Evolutionary conservation across 257 asterid genomes (phyloP), one percentile per base, ranked within the genome.

Genomic region (Datura wrightii): DNA sequence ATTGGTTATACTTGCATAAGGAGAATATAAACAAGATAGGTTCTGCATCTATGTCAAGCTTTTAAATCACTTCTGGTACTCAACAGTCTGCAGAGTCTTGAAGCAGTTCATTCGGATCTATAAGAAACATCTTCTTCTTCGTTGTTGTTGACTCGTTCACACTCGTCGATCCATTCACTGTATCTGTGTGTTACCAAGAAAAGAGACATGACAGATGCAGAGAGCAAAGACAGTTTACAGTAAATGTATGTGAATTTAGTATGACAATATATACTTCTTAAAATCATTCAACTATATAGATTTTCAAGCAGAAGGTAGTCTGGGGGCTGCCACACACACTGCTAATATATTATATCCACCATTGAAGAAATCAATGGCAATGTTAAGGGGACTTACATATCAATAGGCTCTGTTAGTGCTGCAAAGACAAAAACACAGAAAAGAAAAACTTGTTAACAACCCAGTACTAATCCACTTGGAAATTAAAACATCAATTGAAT

Each of bases 121-220:
- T 76, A 76, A 8, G 82, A 86, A 6, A 84, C 94, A 14, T 88
- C 99, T 11, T 94, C 99, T 1, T 90, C 99, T 78, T 90, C 98
- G 4, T 37, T 84, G 85, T 86, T 90, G 87, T 94, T 96, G 86
- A 92, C 97, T 2, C 95, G 95, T 79, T 96, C 99, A 54, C 99
- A 96, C 88, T 96, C 99, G 15, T 96, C 99, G 11, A 96, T 96
- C 99, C 99, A 96, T 85, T 96, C 99, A 72, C 98, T 90, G 56
- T 96, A 96, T 85, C 97, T 93, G 93, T 7, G 44, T 9, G 80
- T 71, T 44, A 16, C 18, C 80, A 71, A 18, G 16, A n/a, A 39
- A 71, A n/a, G 39, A 18, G 6, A 71, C 5, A 10, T 9, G 56
- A 71, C 56, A 42, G 13, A 10, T 9, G 79, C 54, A n/a, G 19